Conservation (phyloP, 2,329 filamentous ascomycete species). For the Calonectria naviculata region DNA sequence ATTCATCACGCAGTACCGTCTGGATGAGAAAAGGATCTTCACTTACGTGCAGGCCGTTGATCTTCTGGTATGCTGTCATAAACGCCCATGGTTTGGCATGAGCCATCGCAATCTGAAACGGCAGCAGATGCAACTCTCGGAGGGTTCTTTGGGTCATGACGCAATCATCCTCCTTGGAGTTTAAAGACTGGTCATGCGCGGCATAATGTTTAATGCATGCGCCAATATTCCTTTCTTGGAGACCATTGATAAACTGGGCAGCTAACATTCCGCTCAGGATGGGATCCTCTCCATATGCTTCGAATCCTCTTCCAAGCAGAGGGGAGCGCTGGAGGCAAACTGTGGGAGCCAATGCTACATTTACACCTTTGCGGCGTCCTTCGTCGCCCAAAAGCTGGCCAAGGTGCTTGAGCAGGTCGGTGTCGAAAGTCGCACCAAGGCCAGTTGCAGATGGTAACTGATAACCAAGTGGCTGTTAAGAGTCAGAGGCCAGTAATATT, state of each 20-base stretch:
- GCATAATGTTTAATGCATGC: slow-evolving; percentile 54
- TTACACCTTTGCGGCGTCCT: slow-evolving; percentile 67
- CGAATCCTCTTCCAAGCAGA: slow-evolving; percentile 52
- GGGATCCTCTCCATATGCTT: slow-evolving; percentile 53
- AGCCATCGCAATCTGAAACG: slow-evolving; percentile 49
- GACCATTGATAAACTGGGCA: slow-evolving; percentile 41
- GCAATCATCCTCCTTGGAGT: slow-evolving; percentile 25
- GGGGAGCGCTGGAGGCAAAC: slow-evolving; percentile 54
- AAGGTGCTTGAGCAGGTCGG: slow-evolving; percentile 63
- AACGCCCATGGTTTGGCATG: slow-evolving; percentile 49
- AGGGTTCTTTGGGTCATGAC: slow-evolving; percentile 18
- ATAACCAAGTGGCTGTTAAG: neutral
- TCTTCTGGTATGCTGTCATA: slow-evolving; percentile 40
- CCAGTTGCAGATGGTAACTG: slow-evolving; percentile 34
- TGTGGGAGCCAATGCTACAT: slow-evolving; percentile 61
- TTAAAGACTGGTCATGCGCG: slow-evolving; percentile 47
- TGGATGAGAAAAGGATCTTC: slow-evolving; percentile 26
- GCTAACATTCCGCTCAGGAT: slow-evolving; percentile 50
- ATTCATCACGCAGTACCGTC: slow-evolving; percentile 50
- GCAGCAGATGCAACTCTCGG: slow-evolving; percentile 40
- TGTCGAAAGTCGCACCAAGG: slow-evolving; percentile 71
- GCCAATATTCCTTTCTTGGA: slow-evolving; percentile 49
- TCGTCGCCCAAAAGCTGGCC: slow-evolving; percentile 67
- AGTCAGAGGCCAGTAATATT: neutral
- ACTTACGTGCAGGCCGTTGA: slow-evolving; percentile 51